These are phyloP conservation scores for Phaffia tasmanica DNA, from an alignment of 768 basidiomycete genomes.

Conservation along the genomic window DNA sequence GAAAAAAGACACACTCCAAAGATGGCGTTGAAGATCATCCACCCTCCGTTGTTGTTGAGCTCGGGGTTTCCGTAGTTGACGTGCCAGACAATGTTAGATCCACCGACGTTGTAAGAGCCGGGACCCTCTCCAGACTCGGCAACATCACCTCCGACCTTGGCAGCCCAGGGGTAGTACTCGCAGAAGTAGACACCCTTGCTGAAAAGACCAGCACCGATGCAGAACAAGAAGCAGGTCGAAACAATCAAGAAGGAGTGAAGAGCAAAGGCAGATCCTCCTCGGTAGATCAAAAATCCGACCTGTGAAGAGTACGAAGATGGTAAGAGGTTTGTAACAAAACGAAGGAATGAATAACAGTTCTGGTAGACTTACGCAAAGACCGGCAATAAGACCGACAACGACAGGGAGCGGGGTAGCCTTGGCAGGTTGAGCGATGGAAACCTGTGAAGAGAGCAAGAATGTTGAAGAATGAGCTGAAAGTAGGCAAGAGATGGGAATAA, in stretches of 20 bases:
- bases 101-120: conserved; percentile 54
- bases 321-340: neutral
- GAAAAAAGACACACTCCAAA: conserved; percentile 33
- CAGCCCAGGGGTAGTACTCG: conserved; percentile 49
- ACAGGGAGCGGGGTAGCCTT: conserved; percentile 81
- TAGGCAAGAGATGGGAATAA: neutral
- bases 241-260: conserved; percentile 75
- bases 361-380: conserved; percentile 41
- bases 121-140: conserved; percentile 52
- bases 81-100: conserved; percentile 26
- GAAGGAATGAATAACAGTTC: neutral
- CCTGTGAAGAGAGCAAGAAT: conserved; percentile 30
- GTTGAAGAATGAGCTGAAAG: neutral
- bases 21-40: conserved; percentile 72
- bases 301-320: neutral
- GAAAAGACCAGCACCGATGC: conserved; percentile 90
- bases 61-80: conserved; percentile 60
- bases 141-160: conserved; percentile 55
- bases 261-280: conserved; percentile 54
- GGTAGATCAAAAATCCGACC: conserved; percentile 50
- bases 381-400: conserved; percentile 70
- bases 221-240: conserved; percentile 82
- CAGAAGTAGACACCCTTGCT: conserved; percentile 64
- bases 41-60: conserved; percentile 48
- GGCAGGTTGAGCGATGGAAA: conserved; percentile 71